Percentiles rank a stretch among this genome's conserved stretches.
phyloP scores from a whole-genome alignment of 2,329 filamentous ascomycete species.

The Colletotrichum chrysophilum region DNA sequence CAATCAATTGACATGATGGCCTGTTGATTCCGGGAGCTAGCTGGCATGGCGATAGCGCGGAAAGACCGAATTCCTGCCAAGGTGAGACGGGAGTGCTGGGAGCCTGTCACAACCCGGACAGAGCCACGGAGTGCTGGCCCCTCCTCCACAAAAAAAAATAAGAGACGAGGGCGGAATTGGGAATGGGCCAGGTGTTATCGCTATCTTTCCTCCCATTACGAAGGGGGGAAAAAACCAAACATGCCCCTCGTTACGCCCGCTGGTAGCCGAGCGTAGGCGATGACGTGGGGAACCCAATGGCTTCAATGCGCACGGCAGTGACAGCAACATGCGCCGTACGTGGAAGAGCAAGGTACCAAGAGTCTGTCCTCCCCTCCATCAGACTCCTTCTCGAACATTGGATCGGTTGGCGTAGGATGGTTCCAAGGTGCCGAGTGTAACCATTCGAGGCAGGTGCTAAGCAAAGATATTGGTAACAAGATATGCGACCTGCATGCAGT shows the following conservation, averaged over 20 bases:
- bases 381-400: constrained; percentile 1
- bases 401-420: background rate
- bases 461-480: background rate
- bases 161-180: constrained; percentile 1
- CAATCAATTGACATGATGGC: background rate
- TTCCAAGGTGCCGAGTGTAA: constrained; percentile 15
- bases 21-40: background rate
- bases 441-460: constrained; percentile 5
- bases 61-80: background rate
- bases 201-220: background rate
- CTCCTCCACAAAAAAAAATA: background rate
- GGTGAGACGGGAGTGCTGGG: background rate
- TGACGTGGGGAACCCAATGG: constrained; percentile 8
- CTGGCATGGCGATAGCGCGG: background rate
- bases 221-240: background rate
- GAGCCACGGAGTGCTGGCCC: background rate
- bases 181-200: constrained; percentile 6
- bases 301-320: background rate
- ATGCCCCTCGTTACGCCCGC: constrained; percentile 6
- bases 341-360: background rate
- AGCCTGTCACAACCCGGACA: background rate
- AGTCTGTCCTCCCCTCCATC: background rate
- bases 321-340: background rate
- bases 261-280: constrained; percentile 18
- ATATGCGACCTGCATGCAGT: constrained; percentile 3